Evolutionary conservation across 2,329 filamentous ascomycete species (phyloP).

Genomic region (Helminthosporium solani): DNA sequence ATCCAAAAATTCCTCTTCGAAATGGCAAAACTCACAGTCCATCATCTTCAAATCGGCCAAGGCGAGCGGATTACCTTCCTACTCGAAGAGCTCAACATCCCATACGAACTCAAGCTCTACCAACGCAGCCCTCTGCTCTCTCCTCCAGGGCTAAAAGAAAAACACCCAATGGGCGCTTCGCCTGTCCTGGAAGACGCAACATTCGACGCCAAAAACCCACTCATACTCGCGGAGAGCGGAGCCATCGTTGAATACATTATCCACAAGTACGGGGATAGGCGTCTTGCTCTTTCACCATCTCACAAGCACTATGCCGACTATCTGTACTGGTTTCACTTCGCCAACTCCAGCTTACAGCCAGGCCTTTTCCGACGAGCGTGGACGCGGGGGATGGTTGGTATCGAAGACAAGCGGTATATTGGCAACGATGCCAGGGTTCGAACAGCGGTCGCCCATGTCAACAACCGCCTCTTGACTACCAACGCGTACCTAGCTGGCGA

Average conservation of each 20-base stretch:
- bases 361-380: conserved; percentile 34
- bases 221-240: conserved; percentile 60
- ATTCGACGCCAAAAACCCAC: conserved; percentile 41
- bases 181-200: conserved; percentile 60
- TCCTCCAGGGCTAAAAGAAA: conserved; percentile 29
- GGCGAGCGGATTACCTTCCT: conserved; percentile 66
- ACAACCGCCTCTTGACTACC: conserved; percentile 49
- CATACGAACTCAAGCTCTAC: conserved; percentile 54
- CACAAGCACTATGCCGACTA: conserved; percentile 59
- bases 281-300: conserved; percentile 48
- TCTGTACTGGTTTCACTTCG: conserved; percentile 65
- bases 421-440: conserved; percentile 38
- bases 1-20: background rate
- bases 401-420: conserved; percentile 39
- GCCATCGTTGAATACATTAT: conserved; percentile 65
- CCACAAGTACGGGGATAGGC: conserved; percentile 51
- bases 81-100: conserved; percentile 62
- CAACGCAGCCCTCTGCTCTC: conserved; percentile 48
- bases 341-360: conserved; percentile 45
- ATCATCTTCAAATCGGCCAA: conserved; percentile 53
- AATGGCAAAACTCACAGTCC: conserved; percentile 30
- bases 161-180: conserved; percentile 53
- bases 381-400: conserved; percentile 29
- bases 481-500: conserved; percentile 60
- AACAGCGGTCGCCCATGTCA: conserved; percentile 47